Evolutionary conservation across 768 basidiomycete genomes (phyloP).

Genomic region (Russula brevipes): DNA sequence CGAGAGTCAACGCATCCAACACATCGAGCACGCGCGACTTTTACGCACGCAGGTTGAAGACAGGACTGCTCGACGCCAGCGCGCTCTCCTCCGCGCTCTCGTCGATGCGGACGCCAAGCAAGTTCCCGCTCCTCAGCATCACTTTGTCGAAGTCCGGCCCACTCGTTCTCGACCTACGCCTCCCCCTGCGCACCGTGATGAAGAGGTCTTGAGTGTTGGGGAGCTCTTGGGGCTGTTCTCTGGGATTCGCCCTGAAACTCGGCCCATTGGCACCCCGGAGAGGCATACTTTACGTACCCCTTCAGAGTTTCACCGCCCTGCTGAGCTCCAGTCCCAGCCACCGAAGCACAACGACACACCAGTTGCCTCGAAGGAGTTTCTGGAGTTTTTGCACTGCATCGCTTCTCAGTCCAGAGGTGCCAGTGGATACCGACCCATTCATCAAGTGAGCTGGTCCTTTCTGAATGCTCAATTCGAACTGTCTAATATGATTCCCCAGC

Average conservation of each 20-base stretch:
- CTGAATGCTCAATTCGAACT: too few species aligned
- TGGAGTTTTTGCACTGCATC: slow-evolving; percentile 5
- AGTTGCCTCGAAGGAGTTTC: neutral
- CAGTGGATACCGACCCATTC: neutral
- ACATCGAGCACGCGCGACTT: neutral
- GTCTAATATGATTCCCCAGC: slow-evolving; percentile 5
- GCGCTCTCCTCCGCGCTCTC: neutral
- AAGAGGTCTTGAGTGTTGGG: neutral
- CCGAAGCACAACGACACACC: neutral
- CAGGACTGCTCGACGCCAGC: neutral
- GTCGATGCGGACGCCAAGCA: neutral
- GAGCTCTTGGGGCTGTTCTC: neutral
- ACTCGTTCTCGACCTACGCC: neutral
- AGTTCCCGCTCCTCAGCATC: neutral
- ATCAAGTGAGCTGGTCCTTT: neutral
- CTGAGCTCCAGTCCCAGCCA: neutral
- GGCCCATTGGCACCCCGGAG: neutral
- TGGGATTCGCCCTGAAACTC: neutral
- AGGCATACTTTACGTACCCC: neutral
- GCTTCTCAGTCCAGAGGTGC: neutral
- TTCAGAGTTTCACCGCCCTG: neutral
- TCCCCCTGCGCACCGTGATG: neutral
- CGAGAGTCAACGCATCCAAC: neutral
- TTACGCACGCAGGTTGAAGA: neutral
- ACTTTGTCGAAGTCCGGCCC: too few species aligned